Evolutionary conservation across 805 yeast species (phyloP), one percentile per base, ranked within the genome.

Genomic region (Ogataea glucozyma): DNA sequence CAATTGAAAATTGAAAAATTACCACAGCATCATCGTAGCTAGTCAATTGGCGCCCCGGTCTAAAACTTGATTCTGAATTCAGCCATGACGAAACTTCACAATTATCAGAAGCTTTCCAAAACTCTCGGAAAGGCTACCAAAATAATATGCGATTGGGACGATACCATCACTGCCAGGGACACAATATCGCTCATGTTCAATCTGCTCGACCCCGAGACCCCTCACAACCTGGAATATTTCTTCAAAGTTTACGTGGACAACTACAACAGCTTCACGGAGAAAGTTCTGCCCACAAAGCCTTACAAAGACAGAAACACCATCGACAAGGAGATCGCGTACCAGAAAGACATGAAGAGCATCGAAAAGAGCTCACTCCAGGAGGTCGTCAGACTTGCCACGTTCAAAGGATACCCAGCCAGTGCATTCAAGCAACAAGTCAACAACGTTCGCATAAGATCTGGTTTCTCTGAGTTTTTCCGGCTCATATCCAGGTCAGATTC

Each of bases 61-160:
- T n/a, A n/a, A n/a, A n/a, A n/a, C 6, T 26, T 12, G 29, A 11
- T 26, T 26, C 8, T 9, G 6, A 6, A 7, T 11, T 4, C 41
- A 38, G 36, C 27, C 26, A 51, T 53, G 57, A 41, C 46, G n/a
- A 48, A 43, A 39, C 29, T 41, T 4, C 42, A 39, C 3, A 53
- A 53, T 21, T 52, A 47, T 32, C 47, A 43, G 10, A 24, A 31
- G 5, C 33, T 54, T 8, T 40, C 53, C 1, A 42, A 43, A 18
- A 32, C 43, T 16, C 45, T 54, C 21, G 31, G 26, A 22, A 48
- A 41, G 2, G 32, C 48, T 4, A 29, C 36, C 13, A 36, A 49
- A 12, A 48, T 80, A 9, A 67, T 80, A 1, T 60, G 75, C 3
- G 88, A 82, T 51, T 82, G 85, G 81, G 88, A 82, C 56, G 87